phyloP scores from a whole-genome alignment of 2,329 filamentous ascomycete species.

The Epichloe elymi region DNA sequence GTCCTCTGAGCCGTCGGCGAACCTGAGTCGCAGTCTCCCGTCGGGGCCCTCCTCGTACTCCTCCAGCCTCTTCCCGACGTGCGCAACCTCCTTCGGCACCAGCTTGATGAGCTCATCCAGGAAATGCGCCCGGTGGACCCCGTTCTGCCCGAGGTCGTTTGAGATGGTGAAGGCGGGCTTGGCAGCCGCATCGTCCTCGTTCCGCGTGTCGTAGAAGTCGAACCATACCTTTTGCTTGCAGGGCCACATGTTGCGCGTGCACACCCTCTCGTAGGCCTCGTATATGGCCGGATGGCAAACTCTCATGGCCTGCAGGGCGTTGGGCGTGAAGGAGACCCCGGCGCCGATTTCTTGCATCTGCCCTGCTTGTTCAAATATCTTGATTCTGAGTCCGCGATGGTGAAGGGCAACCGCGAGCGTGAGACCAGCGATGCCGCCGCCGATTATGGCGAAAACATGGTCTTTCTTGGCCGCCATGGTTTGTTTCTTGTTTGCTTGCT shows the following conservation, averaged over 20 bases:
- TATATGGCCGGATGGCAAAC: slow-evolving; percentile 24
- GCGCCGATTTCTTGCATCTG: slow-evolving; percentile 34
- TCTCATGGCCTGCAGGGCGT: slow-evolving; percentile 33
- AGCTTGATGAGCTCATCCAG: slow-evolving; percentile 26
- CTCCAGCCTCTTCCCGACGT: slow-evolving; percentile 23
- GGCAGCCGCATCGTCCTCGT: background rate
- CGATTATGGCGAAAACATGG: slow-evolving; percentile 28
- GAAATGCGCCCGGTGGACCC: slow-evolving; percentile 25
- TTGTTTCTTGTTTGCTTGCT: background rate
- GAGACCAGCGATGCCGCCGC: slow-evolving; percentile 37
- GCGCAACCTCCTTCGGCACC: slow-evolving; percentile 19
- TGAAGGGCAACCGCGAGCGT: slow-evolving; percentile 33
- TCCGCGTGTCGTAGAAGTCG: slow-evolving; percentile 9
- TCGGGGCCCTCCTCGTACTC: slow-evolving; percentile 15
- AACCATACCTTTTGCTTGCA: slow-evolving; percentile 4
- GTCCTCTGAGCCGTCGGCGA: slow-evolving; percentile 21
- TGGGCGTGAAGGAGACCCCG: slow-evolving; percentile 38
- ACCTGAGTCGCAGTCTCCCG: slow-evolving; percentile 18
- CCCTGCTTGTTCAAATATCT: slow-evolving; percentile 32
- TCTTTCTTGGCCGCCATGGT: slow-evolving; percentile 1
- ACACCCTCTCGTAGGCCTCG: slow-evolving; percentile 12
- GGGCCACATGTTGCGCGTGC: slow-evolving; percentile 5
- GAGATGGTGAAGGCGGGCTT: slow-evolving; percentile 1
- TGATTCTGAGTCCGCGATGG: slow-evolving; percentile 27
- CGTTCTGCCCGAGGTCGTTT: slow-evolving; percentile 15